These are phyloP conservation scores for slime mould (Dictyostelium discoideum) DNA, from an alignment of 78 protist species.

Conservation along the genomic window DNA sequence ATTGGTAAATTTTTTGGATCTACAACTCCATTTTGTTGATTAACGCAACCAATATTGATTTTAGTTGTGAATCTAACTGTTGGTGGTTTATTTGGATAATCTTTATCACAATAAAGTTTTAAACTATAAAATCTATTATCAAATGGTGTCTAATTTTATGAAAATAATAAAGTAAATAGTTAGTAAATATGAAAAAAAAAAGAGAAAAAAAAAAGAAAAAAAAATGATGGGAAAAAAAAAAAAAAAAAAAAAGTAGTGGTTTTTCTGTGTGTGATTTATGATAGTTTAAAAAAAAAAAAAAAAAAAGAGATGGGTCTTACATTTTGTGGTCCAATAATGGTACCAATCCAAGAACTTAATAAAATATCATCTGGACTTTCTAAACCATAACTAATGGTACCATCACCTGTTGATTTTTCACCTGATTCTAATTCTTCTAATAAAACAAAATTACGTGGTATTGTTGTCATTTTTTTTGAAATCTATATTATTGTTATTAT, in stretches of 20 bases:
- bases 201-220: not conserved
- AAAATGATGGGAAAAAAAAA: not conserved
- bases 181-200: not conserved
- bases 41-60: conserved; percentile 87
- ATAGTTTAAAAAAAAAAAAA: not conserved
- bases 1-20: conserved; percentile 64
- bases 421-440: conserved; percentile 96
- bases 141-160: conserved; percentile 63
- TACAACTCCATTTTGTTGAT: conserved; percentile 48
- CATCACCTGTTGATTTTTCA: conserved; percentile 94
- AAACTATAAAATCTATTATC: conserved; percentile 89
- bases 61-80: conserved; percentile 82
- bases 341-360: conserved; percentile 90
- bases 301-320: conserved; percentile 43
- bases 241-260: not conserved
- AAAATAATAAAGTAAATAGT: not conserved
- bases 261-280: not conserved
- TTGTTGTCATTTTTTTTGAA: not conserved
- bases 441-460: conserved; percentile 96
- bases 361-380: conserved; percentile 82
- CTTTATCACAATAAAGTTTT: conserved; percentile 87
- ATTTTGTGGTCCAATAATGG: conserved; percentile 93
- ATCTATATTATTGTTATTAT: no score
- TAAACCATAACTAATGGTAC: conserved; percentile 91
- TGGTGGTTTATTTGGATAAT: conserved; percentile 94